A percentile compares a stretch with the other conserved stretches of the same genome.
Conservation (phyloP, 2,329 filamentous ascomycete species). For the Neurospora crassa region DNA sequence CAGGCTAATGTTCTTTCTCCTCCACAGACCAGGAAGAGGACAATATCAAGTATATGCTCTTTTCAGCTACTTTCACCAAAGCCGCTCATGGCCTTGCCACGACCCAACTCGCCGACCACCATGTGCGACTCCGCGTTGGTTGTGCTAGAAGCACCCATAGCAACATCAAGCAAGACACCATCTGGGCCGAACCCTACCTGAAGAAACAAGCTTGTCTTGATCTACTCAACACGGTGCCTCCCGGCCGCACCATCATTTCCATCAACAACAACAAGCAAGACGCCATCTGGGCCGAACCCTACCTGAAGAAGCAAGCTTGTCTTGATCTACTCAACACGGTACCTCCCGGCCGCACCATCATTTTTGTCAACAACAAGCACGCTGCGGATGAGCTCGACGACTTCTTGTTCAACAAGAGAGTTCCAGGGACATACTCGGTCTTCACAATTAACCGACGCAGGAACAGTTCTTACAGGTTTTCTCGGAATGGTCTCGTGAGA, state of each 20-base stretch:
- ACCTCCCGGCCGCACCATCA: slow-evolving; percentile 67
- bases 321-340: slow-evolving; percentile 62
- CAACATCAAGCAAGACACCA: slow-evolving; percentile 73
- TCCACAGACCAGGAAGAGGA: slow-evolving; percentile 62
- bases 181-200: slow-evolving; percentile 52
- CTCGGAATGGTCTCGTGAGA: background rate
- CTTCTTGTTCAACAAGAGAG: slow-evolving; percentile 66
- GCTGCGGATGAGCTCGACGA: slow-evolving; percentile 80
- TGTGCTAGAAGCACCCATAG: slow-evolving; percentile 72
- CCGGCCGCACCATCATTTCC: slow-evolving; percentile 60
- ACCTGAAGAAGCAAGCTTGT: slow-evolving; percentile 60
- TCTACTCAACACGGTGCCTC: slow-evolving; percentile 59
- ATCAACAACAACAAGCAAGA: slow-evolving; percentile 65
- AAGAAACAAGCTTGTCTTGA: slow-evolving; percentile 68
- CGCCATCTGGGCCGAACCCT: slow-evolving; percentile 56
- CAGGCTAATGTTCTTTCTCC: slow-evolving; percentile 16
- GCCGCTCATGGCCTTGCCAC: slow-evolving; percentile 61
- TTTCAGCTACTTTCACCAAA: slow-evolving; percentile 91
- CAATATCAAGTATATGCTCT: slow-evolving; percentile 65
- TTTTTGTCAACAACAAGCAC: slow-evolving; percentile 80
- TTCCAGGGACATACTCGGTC: slow-evolving; percentile 41
- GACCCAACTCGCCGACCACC: slow-evolving; percentile 19
- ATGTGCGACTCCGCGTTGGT: slow-evolving; percentile 76
- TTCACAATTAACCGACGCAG: background rate
- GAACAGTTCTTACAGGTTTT: background rate